Percentiles rank a stretch among this genome's conserved stretches.
phyloP scores from a whole-genome alignment of 192 early-diverging fungal species.

The Piromyces sp. region DNA sequence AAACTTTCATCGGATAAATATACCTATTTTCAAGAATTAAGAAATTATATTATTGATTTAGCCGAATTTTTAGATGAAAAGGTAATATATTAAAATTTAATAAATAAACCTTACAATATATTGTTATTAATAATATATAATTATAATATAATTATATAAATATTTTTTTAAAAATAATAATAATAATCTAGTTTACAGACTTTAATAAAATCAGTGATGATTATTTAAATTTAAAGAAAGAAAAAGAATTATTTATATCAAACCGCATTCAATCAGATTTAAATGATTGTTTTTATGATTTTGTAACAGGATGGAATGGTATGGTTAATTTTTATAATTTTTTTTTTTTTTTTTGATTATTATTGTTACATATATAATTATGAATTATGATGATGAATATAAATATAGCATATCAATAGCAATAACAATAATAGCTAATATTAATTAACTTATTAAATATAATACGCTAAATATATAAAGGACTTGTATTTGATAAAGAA shows the following conservation, averaged over 20 bases:
- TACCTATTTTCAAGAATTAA: constrained; percentile 17
- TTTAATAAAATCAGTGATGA: background rate
- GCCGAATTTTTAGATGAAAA: constrained; percentile 20
- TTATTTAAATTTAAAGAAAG: background rate
- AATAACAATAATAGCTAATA: too few species aligned
- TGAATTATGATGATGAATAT: background rate
- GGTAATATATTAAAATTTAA: background rate
- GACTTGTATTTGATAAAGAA: background rate
- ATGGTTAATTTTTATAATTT: background rate
- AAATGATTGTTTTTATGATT: background rate
- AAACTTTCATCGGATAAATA: constrained; percentile 5
- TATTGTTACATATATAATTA: background rate
- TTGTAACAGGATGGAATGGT: background rate
- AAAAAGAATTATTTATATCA: background rate
- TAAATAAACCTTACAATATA: background rate
- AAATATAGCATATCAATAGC: background rate
- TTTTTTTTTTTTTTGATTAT: background rate
- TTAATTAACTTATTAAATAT: too few species aligned
- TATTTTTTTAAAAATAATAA: background rate
- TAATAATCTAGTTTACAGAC: background rate
- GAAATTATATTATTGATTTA: constrained; percentile 12
- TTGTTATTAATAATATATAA: too few species aligned
- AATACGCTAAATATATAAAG: too few species aligned
- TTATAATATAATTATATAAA: background rate
- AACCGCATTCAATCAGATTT: background rate